Evolutionary conservation across 306 rosid species (phyloP), one percentile per base, ranked within the genome.

Genomic region (Corylus avellana): DNA sequence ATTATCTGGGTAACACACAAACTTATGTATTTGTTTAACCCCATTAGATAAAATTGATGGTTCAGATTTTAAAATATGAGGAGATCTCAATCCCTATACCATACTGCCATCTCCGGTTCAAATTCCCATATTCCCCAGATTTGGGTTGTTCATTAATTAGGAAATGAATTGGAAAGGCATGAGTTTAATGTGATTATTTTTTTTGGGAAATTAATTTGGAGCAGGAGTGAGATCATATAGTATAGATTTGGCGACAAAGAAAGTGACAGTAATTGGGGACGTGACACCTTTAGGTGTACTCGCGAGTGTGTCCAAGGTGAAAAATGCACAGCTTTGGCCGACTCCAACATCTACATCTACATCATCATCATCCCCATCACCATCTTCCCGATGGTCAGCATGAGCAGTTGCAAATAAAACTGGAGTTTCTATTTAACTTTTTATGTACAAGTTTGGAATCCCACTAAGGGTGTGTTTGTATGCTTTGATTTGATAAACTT

Each of bases 201-300:
- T 10, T 37, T 12, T 76, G 70, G 74, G 5, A 47, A 67, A 75
- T 75, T 48, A 67, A 75, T 75, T 48, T 58, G 29, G 16, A 77
- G 83, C 86, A 95, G 98, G 99, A 85, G 99, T 95, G 86, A 89
- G 82, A 81, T 93, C 97, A 59, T 95, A 83, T 75, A 91, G 86
- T 85, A 88, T 91, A 83, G 99, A 95, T 69, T 77, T 84, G 70
- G 88, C 81, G 74, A 86, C 87, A 73, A 91, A 95, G 85, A 93
- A 89, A 85, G 99, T 95, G 77, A 95, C 90, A 3, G 89, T 95
- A 8, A 78, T 82, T 0, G 99, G 99, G 72, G 86, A 89, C 18
- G 91, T 95, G 82, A 93, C 87, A 0, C 96, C 98, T 39, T 80
- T 87, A 48, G 90, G 80, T 17, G 98, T 88, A 54, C 79, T 95